Percentiles rank a stretch among this genome's conserved stretches.
phyloP scores from a whole-genome alignment of 2,329 filamentous ascomycete genomes.

The Ophiostoma montium region DNA sequence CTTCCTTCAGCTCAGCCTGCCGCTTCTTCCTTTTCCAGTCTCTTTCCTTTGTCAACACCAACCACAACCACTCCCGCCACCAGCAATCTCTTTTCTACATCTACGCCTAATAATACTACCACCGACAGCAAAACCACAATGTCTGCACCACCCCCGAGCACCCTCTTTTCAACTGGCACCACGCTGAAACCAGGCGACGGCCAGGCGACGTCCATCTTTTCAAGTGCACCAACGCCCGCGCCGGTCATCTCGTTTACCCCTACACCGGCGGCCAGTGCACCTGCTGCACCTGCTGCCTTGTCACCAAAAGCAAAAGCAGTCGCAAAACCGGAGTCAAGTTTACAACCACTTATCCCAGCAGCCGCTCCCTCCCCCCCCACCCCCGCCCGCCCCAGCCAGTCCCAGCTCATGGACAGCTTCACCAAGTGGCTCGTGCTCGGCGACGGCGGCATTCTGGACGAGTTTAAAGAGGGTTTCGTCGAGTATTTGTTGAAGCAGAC shows the following conservation, averaged over 20 bases:
- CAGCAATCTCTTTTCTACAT: neutral
- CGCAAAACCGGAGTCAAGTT: neutral
- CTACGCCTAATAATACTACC: neutral
- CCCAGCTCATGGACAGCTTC: slow-evolving; percentile 34
- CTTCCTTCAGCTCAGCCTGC: neutral
- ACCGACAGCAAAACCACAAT: neutral
- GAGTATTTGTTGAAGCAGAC: slow-evolving; percentile 29
- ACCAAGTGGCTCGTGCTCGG: slow-evolving; percentile 40
- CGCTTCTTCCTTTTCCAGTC: neutral
- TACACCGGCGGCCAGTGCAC: neutral
- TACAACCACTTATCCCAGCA: neutral
- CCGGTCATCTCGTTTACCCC: too few species aligned
- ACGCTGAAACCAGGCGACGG: neutral
- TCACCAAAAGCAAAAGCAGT: neutral
- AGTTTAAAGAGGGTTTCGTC: slow-evolving; percentile 33
- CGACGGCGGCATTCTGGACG: slow-evolving; percentile 37
- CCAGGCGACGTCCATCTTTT: neutral
- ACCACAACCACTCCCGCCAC: neutral
- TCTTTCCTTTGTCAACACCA: neutral
- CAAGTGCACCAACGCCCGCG: neutral
- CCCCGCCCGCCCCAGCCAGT: slow-evolving; percentile 10
- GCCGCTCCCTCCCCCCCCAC: neutral
- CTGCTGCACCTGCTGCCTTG: neutral
- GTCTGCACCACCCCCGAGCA: neutral
- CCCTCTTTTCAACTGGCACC: neutral